Evolutionary conservation across 768 basidiomycete genomes (phyloP), one percentile per base, ranked within the genome.

Genomic region (Lentinus tigrinus): DNA sequence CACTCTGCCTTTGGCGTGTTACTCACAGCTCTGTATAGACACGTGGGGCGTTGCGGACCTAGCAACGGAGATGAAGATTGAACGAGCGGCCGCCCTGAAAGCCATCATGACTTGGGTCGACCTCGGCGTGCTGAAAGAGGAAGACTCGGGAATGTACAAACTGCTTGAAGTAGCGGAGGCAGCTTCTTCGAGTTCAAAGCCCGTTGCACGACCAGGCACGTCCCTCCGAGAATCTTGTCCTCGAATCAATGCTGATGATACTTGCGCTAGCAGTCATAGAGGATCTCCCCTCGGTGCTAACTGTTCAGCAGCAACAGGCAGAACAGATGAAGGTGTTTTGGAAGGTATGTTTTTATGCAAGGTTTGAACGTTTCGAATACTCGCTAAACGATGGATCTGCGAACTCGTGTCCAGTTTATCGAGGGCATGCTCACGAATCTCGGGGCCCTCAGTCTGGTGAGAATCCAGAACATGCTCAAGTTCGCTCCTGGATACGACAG

Each of bases 361-460:
- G 13, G n/a, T 27, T 38, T 19, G 11, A 8, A 17, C 16, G 36
- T 19, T 46, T 46, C 38, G 24, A 34, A 37, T 31, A 42, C 48
- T 7, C 56, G 31, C 28, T 40, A 31, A n/a, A 46, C 8, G 28
- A 2, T 46, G 28, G 26, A 16, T 21, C 16, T 28, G 42, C 27
- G 31, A 36, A 28, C 34, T 57, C 47, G 52, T 52, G 8, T 49
- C 5, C 59, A 93, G 89, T 95, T 89, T 73, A 90, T 95, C 59
- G 88, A 92, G 72, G 93, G 91, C 27, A 93, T 94, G 89, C 85
- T 97, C 56, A 93, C 85, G 53, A 95, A 94, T 69, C 76, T 98
- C 43, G 90, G 89, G 10, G 70, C 83, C 2, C 78, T 95, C 16
- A 81, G 88, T 2, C 67, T 91, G 43, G 88, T 91, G 59, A 82